phyloP scores from a whole-genome alignment of 176 grass and related monocot genomes.

The Carex littledalei region DNA sequence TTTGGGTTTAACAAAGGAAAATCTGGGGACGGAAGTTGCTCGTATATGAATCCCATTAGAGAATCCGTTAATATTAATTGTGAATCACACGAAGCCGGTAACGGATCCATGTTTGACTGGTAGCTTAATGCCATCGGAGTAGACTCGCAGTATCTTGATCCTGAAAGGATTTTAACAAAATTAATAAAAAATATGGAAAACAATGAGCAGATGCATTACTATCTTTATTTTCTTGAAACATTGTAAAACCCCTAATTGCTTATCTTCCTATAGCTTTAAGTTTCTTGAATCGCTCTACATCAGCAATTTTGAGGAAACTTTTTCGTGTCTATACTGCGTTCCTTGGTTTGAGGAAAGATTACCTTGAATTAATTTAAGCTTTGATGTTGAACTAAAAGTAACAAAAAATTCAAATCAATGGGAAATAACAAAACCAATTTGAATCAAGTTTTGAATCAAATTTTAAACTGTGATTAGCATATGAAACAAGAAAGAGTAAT shows the following conservation, averaged over 20 bases:
- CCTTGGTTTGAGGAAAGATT: not conserved
- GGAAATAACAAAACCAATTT: not conserved
- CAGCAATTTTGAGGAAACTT: not conserved
- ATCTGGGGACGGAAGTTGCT: constrained; percentile 32
- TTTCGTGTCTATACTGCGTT: not conserved
- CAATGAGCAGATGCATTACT: not conserved
- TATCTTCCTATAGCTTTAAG: not conserved
- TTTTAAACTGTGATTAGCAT: not conserved
- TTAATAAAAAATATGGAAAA: not conserved
- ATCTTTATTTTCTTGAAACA: not conserved
- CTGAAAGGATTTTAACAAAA: constrained; percentile 5
- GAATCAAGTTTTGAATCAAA: not conserved
- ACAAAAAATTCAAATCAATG: not conserved
- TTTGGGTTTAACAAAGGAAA: constrained; percentile 23
- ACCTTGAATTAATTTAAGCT: not conserved
- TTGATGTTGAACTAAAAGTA: not conserved
- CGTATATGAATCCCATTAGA: constrained; percentile 51
- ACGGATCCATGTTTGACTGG: not conserved
- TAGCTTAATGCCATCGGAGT: not conserved
- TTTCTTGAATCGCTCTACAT: no score
- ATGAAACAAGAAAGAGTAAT: not conserved
- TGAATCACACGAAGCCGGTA: not conserved
- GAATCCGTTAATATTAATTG: constrained; percentile 43
- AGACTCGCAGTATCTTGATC: not conserved
- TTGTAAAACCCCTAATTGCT: not conserved